phyloP scores from a whole-genome alignment of 2,329 filamentous ascomycete genomes.

The Talaromyces verruculosus region DNA sequence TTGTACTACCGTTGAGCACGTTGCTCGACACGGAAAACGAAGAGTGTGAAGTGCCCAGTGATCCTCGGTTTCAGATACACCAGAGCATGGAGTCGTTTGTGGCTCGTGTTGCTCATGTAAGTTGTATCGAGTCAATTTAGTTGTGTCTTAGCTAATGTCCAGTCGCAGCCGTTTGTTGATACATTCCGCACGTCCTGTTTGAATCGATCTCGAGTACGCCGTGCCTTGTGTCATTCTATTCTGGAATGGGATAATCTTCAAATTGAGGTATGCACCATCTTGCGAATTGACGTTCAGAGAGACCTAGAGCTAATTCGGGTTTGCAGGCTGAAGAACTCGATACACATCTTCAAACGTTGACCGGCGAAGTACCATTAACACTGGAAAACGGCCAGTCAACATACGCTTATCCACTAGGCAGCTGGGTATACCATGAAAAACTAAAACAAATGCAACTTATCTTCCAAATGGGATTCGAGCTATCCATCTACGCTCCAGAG shows the following conservation, averaged over 20 bases:
- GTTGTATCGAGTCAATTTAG: neutral
- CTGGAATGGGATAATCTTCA: conserved; percentile 82
- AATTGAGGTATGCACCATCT: conserved; percentile 57
- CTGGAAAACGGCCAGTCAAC: conserved; percentile 55
- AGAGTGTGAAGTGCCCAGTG: conserved; percentile 69
- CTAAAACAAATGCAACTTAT: conserved; percentile 84
- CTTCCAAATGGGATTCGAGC: conserved; percentile 89
- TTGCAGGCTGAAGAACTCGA: conserved; percentile 67
- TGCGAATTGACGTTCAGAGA: neutral
- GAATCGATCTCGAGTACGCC: conserved; percentile 84
- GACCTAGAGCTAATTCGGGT: neutral
- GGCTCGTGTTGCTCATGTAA: conserved; percentile 52
- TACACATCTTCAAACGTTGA: conserved; percentile 61
- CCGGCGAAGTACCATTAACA: conserved; percentile 61
- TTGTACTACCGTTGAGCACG: conserved; percentile 69
- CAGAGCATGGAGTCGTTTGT: conserved; percentile 70
- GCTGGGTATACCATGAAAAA: conserved; percentile 89
- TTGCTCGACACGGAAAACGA: conserved; percentile 74
- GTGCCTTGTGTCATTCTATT: conserved; percentile 82
- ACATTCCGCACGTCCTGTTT: conserved; percentile 82
- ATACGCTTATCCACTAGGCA: conserved; percentile 72
- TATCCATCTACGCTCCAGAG: conserved; percentile 82
- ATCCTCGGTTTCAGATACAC: conserved; percentile 72
- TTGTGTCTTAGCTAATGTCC: conserved; percentile 24
- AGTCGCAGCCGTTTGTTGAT: conserved; percentile 70